Conservation (phyloP, 2,329 filamentous ascomycete species). For the Penicillium sp. region DNA sequence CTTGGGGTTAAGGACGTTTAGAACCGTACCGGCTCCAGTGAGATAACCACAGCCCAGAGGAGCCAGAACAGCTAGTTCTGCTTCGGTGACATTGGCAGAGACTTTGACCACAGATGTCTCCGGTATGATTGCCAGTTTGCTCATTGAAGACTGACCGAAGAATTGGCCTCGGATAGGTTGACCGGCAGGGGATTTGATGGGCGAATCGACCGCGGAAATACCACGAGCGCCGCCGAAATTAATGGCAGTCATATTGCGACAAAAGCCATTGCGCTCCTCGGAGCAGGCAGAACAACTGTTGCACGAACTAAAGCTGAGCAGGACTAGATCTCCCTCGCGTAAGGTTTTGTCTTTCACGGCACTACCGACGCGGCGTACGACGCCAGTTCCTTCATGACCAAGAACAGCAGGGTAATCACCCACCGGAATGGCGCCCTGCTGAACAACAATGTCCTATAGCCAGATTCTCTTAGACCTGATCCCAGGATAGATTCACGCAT, state of each 20-base stretch:
- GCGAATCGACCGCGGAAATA: slow-evolving; percentile 19
- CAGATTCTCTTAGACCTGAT: neutral
- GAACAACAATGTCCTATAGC: slow-evolving; percentile 33
- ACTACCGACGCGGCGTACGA: slow-evolving; percentile 34
- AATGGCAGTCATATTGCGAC: slow-evolving; percentile 22
- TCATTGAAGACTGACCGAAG: slow-evolving; percentile 42
- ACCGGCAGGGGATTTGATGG: slow-evolving; percentile 24
- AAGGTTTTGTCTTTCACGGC: slow-evolving; percentile 31
- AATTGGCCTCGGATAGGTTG: slow-evolving; percentile 34
- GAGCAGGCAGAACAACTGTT: slow-evolving; percentile 24
- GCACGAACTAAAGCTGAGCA: slow-evolving; percentile 33
- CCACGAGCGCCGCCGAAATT: slow-evolving; percentile 32
- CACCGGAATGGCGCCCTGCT: slow-evolving; percentile 28
- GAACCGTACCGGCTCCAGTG: slow-evolving; percentile 38
- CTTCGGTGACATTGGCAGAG: slow-evolving; percentile 6
- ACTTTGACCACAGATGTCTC: slow-evolving; percentile 37
- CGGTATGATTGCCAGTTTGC: slow-evolving; percentile 34
- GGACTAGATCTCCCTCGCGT: slow-evolving; percentile 35
- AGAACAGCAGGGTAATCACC: slow-evolving; percentile 31
- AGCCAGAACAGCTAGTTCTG: slow-evolving; percentile 32
- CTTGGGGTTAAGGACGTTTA: slow-evolving; percentile 33
- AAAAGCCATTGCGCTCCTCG: slow-evolving; percentile 24
- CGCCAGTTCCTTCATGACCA: slow-evolving; percentile 32
- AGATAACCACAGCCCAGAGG: slow-evolving; percentile 38
- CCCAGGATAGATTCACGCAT: neutral